These are phyloP conservation scores for Aspergillus oerlinghausenensis DNA, from an alignment of 2,329 filamentous ascomycete genomes.

Conservation along the genomic window DNA sequence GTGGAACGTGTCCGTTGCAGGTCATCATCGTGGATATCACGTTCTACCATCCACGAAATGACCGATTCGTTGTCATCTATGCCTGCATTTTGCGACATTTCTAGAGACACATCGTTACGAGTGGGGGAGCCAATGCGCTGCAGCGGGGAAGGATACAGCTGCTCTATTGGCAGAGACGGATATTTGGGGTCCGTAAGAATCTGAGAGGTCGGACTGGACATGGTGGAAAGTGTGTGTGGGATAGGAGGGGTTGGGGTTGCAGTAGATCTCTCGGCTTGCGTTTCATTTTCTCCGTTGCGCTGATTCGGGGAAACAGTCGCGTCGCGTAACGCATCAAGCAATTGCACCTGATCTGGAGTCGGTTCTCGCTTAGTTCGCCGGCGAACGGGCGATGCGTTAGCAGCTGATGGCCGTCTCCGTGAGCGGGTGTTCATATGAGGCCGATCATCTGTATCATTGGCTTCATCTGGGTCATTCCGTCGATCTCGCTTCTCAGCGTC, in stretches of 20 bases:
- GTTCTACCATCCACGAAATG: conserved; percentile 32
- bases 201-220: conserved; percentile 25
- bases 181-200: conserved; percentile 18
- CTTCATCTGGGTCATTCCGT: conserved; percentile 18
- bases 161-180: conserved; percentile 13
- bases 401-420: conserved; percentile 9
- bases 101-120: conserved; percentile 6
- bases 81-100: conserved; percentile 19
- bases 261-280: conserved; percentile 18
- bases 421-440: conserved; percentile 9
- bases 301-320: conserved; percentile 19
- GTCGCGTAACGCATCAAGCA: conserved; percentile 25
- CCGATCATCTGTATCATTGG: conserved; percentile 6
- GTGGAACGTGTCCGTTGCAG: conserved; percentile 30
- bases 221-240: conserved; percentile 28
- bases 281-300: conserved; percentile 5
- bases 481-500: conserved; percentile 19
- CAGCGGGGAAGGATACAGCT: conserved; percentile 28
- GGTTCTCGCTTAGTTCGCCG: conserved; percentile 26
- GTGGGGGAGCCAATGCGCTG: conserved; percentile 13
- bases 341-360: conserved; percentile 31
- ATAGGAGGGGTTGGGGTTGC: conserved; percentile 33
- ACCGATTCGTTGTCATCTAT: conserved; percentile 30
- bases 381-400: conserved; percentile 13
- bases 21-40: conserved; percentile 33